Evolutionary conservation across 306 rosid genomes (phyloP).

Genomic region (Citrullus amarus): DNA sequence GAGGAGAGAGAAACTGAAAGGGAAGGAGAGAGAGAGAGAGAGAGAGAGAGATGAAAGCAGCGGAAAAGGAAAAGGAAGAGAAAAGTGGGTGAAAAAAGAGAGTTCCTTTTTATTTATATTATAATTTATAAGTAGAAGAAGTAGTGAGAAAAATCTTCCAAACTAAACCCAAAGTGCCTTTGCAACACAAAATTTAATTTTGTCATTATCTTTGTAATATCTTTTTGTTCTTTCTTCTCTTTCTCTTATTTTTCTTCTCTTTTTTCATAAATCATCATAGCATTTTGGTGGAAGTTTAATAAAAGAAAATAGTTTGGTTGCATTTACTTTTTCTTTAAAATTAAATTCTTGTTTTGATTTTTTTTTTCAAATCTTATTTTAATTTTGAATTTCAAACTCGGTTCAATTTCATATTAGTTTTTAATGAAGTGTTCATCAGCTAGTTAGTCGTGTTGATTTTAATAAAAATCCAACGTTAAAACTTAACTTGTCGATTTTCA

Average conservation of each 20-base stretch:
- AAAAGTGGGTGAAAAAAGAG: background rate
- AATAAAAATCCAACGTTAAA: no score
- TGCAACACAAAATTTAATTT: background rate
- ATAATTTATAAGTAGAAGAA: background rate
- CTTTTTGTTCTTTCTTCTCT: background rate
- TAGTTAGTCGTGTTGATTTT: no score
- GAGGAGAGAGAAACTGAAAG: slow-evolving; percentile 74
- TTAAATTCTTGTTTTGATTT: no score
- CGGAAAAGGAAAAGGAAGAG: background rate
- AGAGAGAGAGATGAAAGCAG: background rate
- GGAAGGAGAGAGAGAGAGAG: background rate
- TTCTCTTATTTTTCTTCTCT: background rate
- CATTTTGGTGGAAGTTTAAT: background rate
- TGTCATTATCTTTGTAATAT: background rate
- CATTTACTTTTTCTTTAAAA: background rate
- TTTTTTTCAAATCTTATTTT: no score
- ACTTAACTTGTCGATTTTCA: no score
- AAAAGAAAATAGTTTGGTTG: background rate
- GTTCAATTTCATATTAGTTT: no score
- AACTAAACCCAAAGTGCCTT: background rate
- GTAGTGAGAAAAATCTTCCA: background rate
- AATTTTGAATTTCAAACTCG: no score
- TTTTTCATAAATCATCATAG: background rate
- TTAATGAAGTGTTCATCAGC: no score
- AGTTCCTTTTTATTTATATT: no score